Evolutionary conservation across 2,329 filamentous ascomycete species (phyloP), one percentile per base, ranked within the genome.

Genomic region (Alternaria atra): DNA sequence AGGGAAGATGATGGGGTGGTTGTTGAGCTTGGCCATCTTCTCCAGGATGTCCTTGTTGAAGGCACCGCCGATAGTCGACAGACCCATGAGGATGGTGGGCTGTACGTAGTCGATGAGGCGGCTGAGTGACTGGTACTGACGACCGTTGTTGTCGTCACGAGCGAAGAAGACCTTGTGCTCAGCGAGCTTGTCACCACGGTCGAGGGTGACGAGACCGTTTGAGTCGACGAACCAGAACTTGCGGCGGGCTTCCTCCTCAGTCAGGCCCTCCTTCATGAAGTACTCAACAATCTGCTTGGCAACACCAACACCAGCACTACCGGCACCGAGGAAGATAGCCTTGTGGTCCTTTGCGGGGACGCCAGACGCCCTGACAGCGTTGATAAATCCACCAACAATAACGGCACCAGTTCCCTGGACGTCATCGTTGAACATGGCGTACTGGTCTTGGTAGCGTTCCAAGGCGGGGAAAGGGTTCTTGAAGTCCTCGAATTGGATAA

Each of bases 151-250:
- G 80, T 90, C 87, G 64, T 85, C 83, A 37, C 88, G 86, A 29
- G 87, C 85, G 72, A 90, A 90, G 82, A 89, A 90, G 67, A 89
- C 80, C 80, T 90, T 90, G 84, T 99, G 95, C 72, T 97, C 91
- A 37, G 94, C 93, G 40, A 99, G 89, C 79, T 90, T 92, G 84
- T 98, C 95, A 56, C 94, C 94, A 62, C 95, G 92, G 83, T 99
- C 94, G 64, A 86, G 86, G 66, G 95, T 97, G 53, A 99, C 94
- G 23, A 99, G 90, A 72, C 95, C 95, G 84, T 95, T 94, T 75
- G 93, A 97, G 83, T 98, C 95, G 62, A 98, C 94, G 48, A 99
- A 91, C 88, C 91, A 98, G 87, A 99, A 98, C 84, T 95, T 95
- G 76, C 90, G 88, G 72, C 90, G 89, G 58, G 95, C 95, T 66